Evolutionary conservation across 331 rosid species (phyloP).

Genomic region (Rosa hybrid): DNA sequence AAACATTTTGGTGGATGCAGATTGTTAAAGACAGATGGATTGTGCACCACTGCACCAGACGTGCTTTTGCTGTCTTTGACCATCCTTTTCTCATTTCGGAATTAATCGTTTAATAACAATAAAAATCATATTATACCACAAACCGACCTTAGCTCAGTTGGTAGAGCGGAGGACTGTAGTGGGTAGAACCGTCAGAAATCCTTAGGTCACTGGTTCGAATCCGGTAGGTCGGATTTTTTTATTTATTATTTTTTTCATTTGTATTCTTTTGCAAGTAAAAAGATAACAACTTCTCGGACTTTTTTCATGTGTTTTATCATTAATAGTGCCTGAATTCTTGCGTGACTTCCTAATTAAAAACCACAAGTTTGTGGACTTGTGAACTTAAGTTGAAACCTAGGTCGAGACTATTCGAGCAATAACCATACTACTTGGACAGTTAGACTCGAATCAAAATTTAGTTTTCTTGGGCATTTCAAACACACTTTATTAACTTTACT

Average conservation of each 20-base stretch:
- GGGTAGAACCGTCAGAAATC: neutral
- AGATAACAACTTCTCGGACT: too few relatives aligned
- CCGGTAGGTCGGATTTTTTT: slow-evolving; percentile 16
- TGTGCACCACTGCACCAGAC: neutral
- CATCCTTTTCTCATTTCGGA: neutral
- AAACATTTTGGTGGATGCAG: neutral
- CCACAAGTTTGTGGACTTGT: too few relatives aligned
- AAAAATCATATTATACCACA: rapidly evolving
- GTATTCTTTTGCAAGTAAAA: neutral
- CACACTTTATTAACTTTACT: too few relatives aligned
- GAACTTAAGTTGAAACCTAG: too few relatives aligned
- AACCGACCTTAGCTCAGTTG: slow-evolving; percentile 17
- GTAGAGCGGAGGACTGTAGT: slow-evolving; percentile 18
- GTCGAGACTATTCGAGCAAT: too few relatives aligned
- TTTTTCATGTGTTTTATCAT: too few relatives aligned
- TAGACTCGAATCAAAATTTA: too few relatives aligned
- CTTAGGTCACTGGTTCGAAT: slow-evolving; percentile 14
- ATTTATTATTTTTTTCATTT: neutral
- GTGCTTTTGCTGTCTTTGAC: neutral
- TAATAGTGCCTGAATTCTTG: too few relatives aligned
- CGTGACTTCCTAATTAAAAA: too few relatives aligned
- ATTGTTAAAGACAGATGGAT: neutral
- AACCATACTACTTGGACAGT: too few relatives aligned
- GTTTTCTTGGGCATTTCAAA: too few relatives aligned
- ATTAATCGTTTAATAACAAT: too few relatives aligned